Conservation (phyloP, 139 green algal species). For the Chlamydomonas sphaeroides region DNA sequence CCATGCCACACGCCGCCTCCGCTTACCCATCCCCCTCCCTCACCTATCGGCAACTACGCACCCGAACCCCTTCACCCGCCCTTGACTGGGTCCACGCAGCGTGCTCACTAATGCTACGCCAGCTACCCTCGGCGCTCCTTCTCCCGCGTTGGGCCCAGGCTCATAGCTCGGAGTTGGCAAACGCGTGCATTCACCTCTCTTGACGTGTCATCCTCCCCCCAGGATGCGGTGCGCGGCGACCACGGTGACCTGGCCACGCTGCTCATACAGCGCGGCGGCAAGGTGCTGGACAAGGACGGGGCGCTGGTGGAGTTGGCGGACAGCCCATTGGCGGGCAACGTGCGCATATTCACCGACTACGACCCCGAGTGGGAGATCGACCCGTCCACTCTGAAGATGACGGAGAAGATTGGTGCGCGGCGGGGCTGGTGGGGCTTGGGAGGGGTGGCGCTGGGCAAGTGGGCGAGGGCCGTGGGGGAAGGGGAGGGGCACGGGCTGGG, state of each 20-base stretch:
- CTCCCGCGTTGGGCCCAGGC: too few species aligned
- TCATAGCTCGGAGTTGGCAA: too few species aligned
- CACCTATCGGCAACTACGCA: too few species aligned
- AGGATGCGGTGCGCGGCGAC: constrained; percentile 88
- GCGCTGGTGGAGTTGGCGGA: constrained; percentile 62
- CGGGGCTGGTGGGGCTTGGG: too few species aligned
- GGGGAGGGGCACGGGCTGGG: background rate
- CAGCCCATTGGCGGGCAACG: constrained; percentile 61
- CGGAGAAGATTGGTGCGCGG: constrained; percentile 76
- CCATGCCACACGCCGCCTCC: too few species aligned
- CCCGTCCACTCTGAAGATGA: constrained; percentile 66
- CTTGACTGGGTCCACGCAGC: too few species aligned
- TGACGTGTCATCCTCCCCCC: constrained; percentile 12
- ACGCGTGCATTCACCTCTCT: too few species aligned
- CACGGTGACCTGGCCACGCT: constrained; percentile 82
- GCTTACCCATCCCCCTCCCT: too few species aligned
- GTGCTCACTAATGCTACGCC: too few species aligned
- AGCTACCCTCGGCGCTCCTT: too few species aligned
- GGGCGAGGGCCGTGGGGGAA: background rate
- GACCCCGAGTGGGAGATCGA: constrained; percentile 90
- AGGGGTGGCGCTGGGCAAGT: background rate
- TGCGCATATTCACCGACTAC: constrained; percentile 67
- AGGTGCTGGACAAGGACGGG: constrained; percentile 63
- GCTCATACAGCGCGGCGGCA: constrained; percentile 77
- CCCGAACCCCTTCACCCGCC: too few species aligned